Evolutionary conservation across 148 eudicot genomes (phyloP), one percentile per base, ranked within the genome.

Genomic region (Silene conica): DNA sequence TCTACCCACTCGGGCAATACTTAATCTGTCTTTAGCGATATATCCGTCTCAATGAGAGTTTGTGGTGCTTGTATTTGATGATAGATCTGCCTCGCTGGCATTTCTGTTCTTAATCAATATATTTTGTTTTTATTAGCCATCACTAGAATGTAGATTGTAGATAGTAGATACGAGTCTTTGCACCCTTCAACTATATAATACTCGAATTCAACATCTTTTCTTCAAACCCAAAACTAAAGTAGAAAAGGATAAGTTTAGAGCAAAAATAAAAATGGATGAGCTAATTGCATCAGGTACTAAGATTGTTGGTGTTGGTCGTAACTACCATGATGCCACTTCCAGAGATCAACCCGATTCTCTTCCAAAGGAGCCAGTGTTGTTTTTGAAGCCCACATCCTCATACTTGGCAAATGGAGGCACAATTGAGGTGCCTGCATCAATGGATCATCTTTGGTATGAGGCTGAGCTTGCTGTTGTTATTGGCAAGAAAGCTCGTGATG

Each of bases 381-480:
- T 94, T 77, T 38, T 94, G 85, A 94, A 94, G 90, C 98, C 98
- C 4, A 94, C 98, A 26, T 77, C 98, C n/a, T 94, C 98, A 50
- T 94, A 91, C 80, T 82, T 94, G 79, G 83, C 79, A 45, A 87
- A 91, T 73, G 98, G 97, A 48, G 98, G 98, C 14, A 92, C 83
- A 23, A 94, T 94, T n/a, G 90, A 94, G 74, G 88, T 94, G 72
- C 98, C 98, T 12, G 88, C 87, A 21, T 89, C 92, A 11, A 80
- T 84, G 76, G 85, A 83, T 38, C 85, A 91, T 28, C 86, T 93
- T 23, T 86, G 92, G 87, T 89, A 92, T 58, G 98, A 94, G 83
- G 98, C 92, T 22, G 98, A 94, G 85, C 87, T 94, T 59, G 98
- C 97, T 16, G 98, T 94, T 31, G 93, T 94, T 31, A 94, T 94